These are phyloP conservation scores for Wickerhamomyces strasburgensis DNA, from an alignment of 805 yeast species.

Conservation along the genomic window DNA sequence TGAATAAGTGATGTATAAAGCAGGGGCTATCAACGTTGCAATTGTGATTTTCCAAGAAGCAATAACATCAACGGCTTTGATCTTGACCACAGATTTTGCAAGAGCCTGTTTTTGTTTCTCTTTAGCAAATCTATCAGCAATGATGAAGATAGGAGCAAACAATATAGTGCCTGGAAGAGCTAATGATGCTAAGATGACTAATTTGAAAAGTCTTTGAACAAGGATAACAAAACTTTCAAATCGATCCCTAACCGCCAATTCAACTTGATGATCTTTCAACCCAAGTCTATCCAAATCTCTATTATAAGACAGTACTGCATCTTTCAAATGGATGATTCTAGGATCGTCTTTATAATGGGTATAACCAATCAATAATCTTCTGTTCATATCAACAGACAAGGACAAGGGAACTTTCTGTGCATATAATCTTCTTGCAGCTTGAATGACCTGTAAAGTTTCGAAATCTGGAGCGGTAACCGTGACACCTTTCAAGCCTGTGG, in stretches of 20 bases:
- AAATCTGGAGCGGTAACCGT: constrained; percentile 93
- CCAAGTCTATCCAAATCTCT: constrained; percentile 58
- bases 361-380: constrained; percentile 81
- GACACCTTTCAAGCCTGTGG: constrained; percentile 75
- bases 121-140: constrained; percentile 64
- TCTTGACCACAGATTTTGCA: constrained; percentile 86
- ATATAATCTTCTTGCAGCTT: constrained; percentile 87
- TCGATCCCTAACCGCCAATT: constrained; percentile 42
- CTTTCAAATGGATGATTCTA: constrained; percentile 53
- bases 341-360: constrained; percentile 71
- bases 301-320: constrained; percentile 66
- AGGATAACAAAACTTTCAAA: constrained; percentile 45
- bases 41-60: constrained; percentile 95
- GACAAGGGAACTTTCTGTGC: constrained; percentile 68
- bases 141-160: constrained; percentile 80
- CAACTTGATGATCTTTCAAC: constrained; percentile 68
- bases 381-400: constrained; percentile 79
- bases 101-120: constrained; percentile 73
- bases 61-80: constrained; percentile 83
- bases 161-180: constrained; percentile 83
- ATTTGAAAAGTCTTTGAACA: constrained; percentile 44
- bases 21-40: constrained; percentile 79
- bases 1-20: constrained; percentile 76
- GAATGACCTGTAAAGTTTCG: constrained; percentile 90
- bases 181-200: constrained; percentile 48